Evolutionary conservation across 495 filamentous ascomycete genomes (phyloP).

Genomic region (Copromyces sp.): DNA sequence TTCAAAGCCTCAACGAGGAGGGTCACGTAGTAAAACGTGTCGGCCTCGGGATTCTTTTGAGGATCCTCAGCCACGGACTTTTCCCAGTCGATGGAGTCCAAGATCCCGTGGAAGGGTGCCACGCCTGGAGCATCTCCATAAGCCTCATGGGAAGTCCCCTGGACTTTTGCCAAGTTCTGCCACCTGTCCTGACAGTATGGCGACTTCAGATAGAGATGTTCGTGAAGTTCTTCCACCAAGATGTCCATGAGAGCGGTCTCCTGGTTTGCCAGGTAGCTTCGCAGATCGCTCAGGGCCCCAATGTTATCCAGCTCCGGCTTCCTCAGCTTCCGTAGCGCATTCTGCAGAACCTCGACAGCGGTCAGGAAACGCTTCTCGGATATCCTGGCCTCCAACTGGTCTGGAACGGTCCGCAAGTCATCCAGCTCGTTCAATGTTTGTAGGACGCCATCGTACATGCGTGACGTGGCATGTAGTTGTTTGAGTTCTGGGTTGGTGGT

Average conservation of each 20-base stretch:
- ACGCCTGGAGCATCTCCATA: conserved; percentile 37
- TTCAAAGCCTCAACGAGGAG: conserved; percentile 82
- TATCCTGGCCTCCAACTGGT: conserved; percentile 84
- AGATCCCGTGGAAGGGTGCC: conserved; percentile 60
- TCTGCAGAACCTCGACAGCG: conserved; percentile 84
- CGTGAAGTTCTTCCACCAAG: conserved; percentile 89
- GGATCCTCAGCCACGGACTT: conserved; percentile 69
- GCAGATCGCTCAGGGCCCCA: conserved; percentile 75
- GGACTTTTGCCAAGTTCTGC: conserved; percentile 57
- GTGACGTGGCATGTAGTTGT: conserved; percentile 71
- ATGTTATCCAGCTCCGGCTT: conserved; percentile 87
- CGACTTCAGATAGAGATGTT: conserved; percentile 93
- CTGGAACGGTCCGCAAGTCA: conserved; percentile 80
- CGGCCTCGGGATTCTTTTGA: conserved; percentile 85
- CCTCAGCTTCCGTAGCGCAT: conserved; percentile 69
- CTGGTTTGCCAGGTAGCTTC: conserved; percentile 84
- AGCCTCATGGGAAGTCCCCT: conserved; percentile 32
- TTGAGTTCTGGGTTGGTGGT: conserved; percentile 87
- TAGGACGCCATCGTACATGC: conserved; percentile 85
- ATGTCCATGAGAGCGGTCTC: conserved; percentile 88
- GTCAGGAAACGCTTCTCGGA: conserved; percentile 92
- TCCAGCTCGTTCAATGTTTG: conserved; percentile 77
- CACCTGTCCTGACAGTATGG: conserved; percentile 93
- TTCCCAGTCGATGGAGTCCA: conserved; percentile 64
- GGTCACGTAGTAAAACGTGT: conserved; percentile 87